These are phyloP conservation scores for Withania somnifera DNA, from an alignment of 305 asterid genomes.

Conservation along the genomic window DNA sequence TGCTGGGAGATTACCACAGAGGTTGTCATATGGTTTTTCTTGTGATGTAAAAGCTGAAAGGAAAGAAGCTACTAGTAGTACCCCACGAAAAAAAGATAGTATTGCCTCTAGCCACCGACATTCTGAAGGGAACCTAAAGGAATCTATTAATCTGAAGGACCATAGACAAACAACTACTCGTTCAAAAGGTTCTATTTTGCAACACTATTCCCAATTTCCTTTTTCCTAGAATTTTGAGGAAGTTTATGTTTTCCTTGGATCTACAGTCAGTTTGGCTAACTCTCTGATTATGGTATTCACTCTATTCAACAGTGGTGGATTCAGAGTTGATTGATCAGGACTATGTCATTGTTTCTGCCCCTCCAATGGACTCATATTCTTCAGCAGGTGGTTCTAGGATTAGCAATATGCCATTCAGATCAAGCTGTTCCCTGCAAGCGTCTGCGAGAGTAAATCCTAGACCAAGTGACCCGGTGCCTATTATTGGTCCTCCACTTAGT, in stretches of 20 bases:
- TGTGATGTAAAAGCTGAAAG: constrained; percentile 39
- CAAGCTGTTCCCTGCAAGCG: constrained; percentile 32
- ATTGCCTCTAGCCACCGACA: constrained; percentile 20
- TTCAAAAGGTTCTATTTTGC: constrained; percentile 33
- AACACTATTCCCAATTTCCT: background rate
- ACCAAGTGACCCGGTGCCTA: constrained; percentile 47
- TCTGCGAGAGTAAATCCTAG: constrained; percentile 29
- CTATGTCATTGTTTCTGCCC: constrained; percentile 71
- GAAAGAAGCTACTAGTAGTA: constrained; percentile 26
- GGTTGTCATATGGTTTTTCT: constrained; percentile 51
- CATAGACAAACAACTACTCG: constrained; percentile 21
- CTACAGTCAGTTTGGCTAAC: background rate
- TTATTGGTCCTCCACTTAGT: constrained; percentile 29
- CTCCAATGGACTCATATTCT: constrained; percentile 41
- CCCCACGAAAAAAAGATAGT: constrained; percentile 23
- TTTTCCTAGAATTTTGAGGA: background rate
- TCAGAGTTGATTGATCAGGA: constrained; percentile 73
- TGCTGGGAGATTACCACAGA: constrained; percentile 33
- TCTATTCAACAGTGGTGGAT: constrained; percentile 38
- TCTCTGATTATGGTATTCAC: constrained; percentile 16
- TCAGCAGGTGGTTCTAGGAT: constrained; percentile 43
- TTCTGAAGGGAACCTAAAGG: constrained; percentile 46
- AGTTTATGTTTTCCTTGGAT: constrained; percentile 6
- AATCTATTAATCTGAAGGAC: constrained; percentile 35
- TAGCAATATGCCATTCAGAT: constrained; percentile 35